Conservation (phyloP, 2,329 filamentous ascomycete species). For the Sarocladium brachiariae region DNA sequence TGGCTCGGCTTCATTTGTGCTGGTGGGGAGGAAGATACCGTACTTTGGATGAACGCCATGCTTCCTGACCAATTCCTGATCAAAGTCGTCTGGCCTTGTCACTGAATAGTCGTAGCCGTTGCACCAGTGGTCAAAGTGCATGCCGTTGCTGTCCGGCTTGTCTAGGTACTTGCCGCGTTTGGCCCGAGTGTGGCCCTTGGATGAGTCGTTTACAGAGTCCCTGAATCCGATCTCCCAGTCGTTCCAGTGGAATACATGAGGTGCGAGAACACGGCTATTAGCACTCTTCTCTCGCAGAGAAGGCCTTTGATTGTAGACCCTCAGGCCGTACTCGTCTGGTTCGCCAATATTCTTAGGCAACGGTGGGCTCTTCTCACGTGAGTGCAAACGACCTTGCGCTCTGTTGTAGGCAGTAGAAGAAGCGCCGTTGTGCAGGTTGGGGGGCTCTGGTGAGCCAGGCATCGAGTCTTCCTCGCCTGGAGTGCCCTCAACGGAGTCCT, state of each 20-base stretch:
- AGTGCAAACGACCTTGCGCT: conserved; percentile 21
- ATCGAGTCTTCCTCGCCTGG: conserved; percentile 29
- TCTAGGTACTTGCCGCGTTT: conserved; percentile 48
- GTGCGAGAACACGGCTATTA: conserved; percentile 47
- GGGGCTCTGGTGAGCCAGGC: conserved; percentile 29
- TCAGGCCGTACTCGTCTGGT: conserved; percentile 46
- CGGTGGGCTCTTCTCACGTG: conserved; percentile 31
- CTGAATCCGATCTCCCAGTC: conserved; percentile 52
- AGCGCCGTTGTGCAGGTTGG: conserved; percentile 20
- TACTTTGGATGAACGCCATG: conserved; percentile 46
- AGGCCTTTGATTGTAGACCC: conserved; percentile 34
- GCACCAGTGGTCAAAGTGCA: conserved; percentile 49
- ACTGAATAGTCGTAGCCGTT: conserved; percentile 45
- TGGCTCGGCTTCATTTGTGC: conserved; percentile 36
- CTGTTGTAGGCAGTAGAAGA: conserved; percentile 19
- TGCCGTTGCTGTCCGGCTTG: conserved; percentile 44
- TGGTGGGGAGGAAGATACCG: conserved; percentile 44
- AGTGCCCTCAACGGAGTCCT: conserved; percentile 27
- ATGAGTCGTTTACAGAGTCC: conserved; percentile 50
- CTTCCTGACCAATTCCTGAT: conserved; percentile 41
- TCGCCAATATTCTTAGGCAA: conserved; percentile 34
- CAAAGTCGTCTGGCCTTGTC: conserved; percentile 42
- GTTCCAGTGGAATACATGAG: conserved; percentile 40
- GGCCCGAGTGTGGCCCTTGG: conserved; percentile 44
- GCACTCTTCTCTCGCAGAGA: conserved; percentile 35